These are phyloP conservation scores for Geranium rotundifolium DNA, from an alignment of 345 rosid species.

Conservation along the genomic window DNA sequence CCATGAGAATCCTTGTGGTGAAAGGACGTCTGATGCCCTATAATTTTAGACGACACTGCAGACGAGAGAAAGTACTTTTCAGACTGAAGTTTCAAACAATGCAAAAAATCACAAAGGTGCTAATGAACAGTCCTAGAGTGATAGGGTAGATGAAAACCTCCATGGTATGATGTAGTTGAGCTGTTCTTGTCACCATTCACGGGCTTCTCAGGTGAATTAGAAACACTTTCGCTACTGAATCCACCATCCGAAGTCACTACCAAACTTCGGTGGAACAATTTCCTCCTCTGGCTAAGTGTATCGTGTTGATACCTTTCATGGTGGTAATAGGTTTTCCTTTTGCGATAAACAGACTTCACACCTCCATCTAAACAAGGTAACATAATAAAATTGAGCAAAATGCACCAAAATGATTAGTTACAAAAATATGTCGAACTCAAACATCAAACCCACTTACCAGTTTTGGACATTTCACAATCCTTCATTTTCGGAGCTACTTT, in stretches of 20 bases:
- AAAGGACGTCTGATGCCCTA: constrained; percentile 33
- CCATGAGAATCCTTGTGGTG: constrained; percentile 61
- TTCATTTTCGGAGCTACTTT: constrained; percentile 48
- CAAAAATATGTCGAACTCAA: constrained; percentile 3
- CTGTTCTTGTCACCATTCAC: constrained; percentile 22
- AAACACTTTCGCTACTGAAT: constrained; percentile 74
- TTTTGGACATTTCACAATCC: constrained; percentile 41
- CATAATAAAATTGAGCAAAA: constrained; percentile 6
- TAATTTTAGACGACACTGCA: constrained; percentile 29
- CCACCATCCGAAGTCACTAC: constrained; percentile 59
- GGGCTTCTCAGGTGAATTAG: constrained; percentile 53
- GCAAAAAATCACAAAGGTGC: constrained; percentile 14
- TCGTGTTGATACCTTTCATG: constrained; percentile 36
- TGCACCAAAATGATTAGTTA: neutral
- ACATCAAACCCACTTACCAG: constrained; percentile 39
- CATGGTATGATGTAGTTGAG: constrained; percentile 15
- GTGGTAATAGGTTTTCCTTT: constrained; percentile 41
- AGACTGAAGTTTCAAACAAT: constrained; percentile 8
- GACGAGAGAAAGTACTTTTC: constrained; percentile 21
- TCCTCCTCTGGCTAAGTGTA: constrained; percentile 48
- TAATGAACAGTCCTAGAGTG: constrained; percentile 2
- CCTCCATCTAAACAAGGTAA: constrained; percentile 35
- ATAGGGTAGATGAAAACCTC: constrained; percentile 28
- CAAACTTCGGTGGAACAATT: constrained; percentile 38
- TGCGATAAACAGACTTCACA: constrained; percentile 38